These are phyloP conservation scores for Neofusicoccum sp. DNA, from an alignment of 2,329 filamentous ascomycete species.

Conservation along the genomic window DNA sequence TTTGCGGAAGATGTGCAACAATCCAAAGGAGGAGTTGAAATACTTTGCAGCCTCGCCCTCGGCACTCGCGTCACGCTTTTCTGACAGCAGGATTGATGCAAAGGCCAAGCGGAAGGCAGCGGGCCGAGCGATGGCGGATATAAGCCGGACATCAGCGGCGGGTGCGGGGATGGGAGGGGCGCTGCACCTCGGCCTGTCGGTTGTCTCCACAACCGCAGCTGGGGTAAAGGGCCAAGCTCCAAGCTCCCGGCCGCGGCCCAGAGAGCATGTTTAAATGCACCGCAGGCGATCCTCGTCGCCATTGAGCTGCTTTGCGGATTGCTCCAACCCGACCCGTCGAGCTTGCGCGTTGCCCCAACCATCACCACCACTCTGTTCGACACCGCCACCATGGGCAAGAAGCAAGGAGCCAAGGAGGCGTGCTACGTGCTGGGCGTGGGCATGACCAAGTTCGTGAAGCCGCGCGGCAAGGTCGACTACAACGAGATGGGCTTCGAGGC, in stretches of 20 bases:
- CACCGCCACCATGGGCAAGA: slow-evolving; percentile 3
- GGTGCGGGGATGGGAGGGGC: slow-evolving; percentile 1
- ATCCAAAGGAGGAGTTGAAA: too few species aligned
- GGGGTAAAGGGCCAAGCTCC: neutral
- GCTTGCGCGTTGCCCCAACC: neutral
- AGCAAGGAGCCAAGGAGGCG: slow-evolving; percentile 34
- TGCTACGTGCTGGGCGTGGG: slow-evolving; percentile 94
- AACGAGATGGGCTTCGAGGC: slow-evolving; percentile 92
- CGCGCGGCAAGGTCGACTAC: slow-evolving; percentile 89
- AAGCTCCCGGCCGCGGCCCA: slow-evolving; percentile 12
- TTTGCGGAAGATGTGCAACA: too few species aligned
- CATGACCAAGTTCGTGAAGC: slow-evolving; percentile 99
- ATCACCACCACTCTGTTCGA: too few species aligned
- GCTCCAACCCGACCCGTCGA: too few species aligned
- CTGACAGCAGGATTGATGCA: neutral
- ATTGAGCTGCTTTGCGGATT: neutral
- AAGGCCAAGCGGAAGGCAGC: neutral
- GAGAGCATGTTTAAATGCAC: neutral
- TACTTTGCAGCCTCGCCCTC: too few species aligned
- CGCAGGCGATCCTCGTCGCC: neutral
- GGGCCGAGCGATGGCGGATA: neutral
- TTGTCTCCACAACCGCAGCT: neutral
- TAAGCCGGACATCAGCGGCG: neutral
- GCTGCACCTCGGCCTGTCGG: slow-evolving; percentile 8
- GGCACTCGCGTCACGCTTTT: neutral